Evolutionary conservation across 2,329 filamentous ascomycete species (phyloP).

Genomic region (Aspergillus udagawae): DNA sequence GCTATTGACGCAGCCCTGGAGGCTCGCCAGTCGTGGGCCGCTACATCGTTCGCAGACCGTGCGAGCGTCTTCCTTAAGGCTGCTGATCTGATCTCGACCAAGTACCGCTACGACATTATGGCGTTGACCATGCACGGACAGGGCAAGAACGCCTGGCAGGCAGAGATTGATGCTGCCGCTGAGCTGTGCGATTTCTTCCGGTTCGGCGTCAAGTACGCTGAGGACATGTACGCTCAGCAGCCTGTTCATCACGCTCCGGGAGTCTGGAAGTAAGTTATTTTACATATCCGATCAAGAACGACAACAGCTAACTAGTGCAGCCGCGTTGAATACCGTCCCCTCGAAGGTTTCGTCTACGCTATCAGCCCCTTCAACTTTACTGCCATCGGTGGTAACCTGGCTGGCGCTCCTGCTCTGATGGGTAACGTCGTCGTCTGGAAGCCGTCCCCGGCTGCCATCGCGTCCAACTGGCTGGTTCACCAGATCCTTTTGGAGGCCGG

Average conservation of each 20-base stretch:
- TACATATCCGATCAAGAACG: neutral
- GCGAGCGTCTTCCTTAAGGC: conserved; percentile 95
- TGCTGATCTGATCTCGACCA: conserved; percentile 81
- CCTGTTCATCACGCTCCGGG: conserved; percentile 77
- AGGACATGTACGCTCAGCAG: conserved; percentile 85
- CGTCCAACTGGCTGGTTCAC: conserved; percentile 88
- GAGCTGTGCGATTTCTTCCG: conserved; percentile 90
- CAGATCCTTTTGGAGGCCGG: conserved; percentile 88
- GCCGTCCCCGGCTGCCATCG: conserved; percentile 82
- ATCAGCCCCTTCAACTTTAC: conserved; percentile 97
- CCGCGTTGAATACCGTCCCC: conserved; percentile 78
- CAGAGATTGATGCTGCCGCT: conserved; percentile 94
- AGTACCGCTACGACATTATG: conserved; percentile 97
- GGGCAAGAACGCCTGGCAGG: conserved; percentile 98
- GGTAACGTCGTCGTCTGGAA: conserved; percentile 97
- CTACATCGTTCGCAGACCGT: conserved; percentile 81
- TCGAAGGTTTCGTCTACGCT: conserved; percentile 94
- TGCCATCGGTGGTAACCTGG: conserved; percentile 84
- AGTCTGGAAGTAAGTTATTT: conserved; percentile 69
- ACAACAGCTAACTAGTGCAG: conserved; percentile 25
- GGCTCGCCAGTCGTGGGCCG: conserved; percentile 84
- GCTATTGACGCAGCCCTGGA: conserved; percentile 81
- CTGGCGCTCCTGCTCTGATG: conserved; percentile 77
- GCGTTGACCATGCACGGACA: conserved; percentile 93
- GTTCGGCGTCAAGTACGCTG: conserved; percentile 87